Base-by-base conservation (phyloP, 257 asterid genomes). In the Echium plantagineum region DNA sequence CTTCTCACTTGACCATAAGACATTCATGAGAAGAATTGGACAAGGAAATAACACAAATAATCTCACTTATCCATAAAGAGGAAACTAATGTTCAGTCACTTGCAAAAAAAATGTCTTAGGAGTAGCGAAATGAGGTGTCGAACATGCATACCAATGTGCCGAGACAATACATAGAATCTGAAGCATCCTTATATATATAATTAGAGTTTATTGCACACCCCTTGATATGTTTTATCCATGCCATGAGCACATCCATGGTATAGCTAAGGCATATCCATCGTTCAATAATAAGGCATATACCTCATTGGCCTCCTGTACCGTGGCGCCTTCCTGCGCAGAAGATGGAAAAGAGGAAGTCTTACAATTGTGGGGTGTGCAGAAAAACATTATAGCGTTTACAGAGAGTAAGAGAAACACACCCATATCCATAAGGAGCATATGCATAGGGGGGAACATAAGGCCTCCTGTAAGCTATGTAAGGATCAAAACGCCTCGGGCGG, bases 301-400 rank as follows among this genome's bases (percentile, higher is more conserved):
- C 95, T 94, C 5, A 74, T 30, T 9, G 96, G 79, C 64, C 97
- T 81, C 83, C 97, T 80, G 84, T 81, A 90, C 76, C 97, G 77
- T 46, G 96, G 95, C 47, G 60, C 84, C 78, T 90, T 90, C 75
- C 96, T 90, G 96, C 75, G 79, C 31, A 7, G 47, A 22, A 56
- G 22, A 32, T 35, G 57, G 54, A 42, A 47, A 24, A 30, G n/a
- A 17, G 54, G 32, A 52, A 35, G 30, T 47, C 21, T 65, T 46
- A 60, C 3, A 16, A 19, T 28, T 46, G 47, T n/a, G 17, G 26
- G 19, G 18, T 22, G 51, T 31, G 16, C 46, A n/a, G 21, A 48
- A 32, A 21, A 30, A 64, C 21, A 15, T 28, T 16, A 51, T 10
- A 15, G 32, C 30, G 48, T 35, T n/a, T n/a, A n/a, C 6, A 21